These are phyloP conservation scores for Xanthoconium purpureum DNA, from an alignment of 768 basidiomycete species.

Conservation along the genomic window DNA sequence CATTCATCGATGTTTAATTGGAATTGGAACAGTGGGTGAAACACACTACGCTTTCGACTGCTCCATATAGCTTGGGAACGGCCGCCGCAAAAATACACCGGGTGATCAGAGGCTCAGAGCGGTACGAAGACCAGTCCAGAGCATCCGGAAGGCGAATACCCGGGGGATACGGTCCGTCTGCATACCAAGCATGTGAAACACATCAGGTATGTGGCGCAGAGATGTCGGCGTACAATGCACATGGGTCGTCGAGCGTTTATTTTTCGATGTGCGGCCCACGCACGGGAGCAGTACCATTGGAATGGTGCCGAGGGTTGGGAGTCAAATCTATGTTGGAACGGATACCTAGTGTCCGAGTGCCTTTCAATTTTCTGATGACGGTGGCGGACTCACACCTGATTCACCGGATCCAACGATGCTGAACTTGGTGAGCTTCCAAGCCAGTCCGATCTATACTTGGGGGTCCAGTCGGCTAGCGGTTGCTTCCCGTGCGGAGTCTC, in stretches of 20 bases:
- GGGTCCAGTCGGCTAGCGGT: neutral
- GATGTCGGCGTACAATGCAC: neutral
- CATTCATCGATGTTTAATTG: neutral
- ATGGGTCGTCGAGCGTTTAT: neutral
- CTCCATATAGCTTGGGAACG: neutral
- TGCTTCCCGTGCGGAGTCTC: neutral
- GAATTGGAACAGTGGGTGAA: neutral
- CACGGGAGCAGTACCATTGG: neutral
- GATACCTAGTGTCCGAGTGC: neutral
- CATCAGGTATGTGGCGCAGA: neutral
- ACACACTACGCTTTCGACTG: neutral
- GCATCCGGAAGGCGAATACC: neutral
- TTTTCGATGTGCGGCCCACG: neutral
- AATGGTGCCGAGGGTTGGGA: neutral
- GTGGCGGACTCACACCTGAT: neutral
- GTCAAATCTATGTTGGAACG: neutral
- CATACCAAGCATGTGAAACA: neutral
- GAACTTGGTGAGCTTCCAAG: neutral
- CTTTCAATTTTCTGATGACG: neutral
- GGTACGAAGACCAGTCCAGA: neutral
- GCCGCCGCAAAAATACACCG: too few relatives aligned
- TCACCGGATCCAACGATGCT: too few relatives aligned
- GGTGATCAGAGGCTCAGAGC: neutral
- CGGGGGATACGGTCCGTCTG: neutral
- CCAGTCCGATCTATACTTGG: neutral